Conservation (phyloP, 306 rosid species). For the Begonia peltatifolia region DNA sequence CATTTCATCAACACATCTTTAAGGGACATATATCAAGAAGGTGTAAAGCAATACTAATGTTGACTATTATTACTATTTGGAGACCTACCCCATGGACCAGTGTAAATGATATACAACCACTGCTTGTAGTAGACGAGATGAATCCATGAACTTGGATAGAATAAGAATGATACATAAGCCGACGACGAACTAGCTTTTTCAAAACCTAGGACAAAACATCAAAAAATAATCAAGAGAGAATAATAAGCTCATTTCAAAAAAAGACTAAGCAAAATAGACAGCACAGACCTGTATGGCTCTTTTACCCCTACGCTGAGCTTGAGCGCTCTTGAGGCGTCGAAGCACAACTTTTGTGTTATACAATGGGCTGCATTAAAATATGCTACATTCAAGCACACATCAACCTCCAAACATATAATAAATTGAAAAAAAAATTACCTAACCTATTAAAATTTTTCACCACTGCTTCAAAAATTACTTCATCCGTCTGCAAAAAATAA, state of each 20-base stretch:
- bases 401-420: constrained; percentile 9
- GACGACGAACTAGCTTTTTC: constrained; percentile 68
- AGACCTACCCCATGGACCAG: constrained; percentile 85
- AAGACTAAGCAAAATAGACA: no score
- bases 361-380: constrained; percentile 57
- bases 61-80: constrained; percentile 3
- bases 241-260: no score
- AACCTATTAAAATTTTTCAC: constrained; percentile 65
- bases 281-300: constrained; percentile 74
- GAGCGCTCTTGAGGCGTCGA: constrained; percentile 61
- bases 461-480: constrained; percentile 62
- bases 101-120: constrained; percentile 48
- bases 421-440: constrained; percentile 20
- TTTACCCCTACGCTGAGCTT: constrained; percentile 91
- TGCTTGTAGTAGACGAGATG: constrained; percentile 46
- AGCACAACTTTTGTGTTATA: constrained; percentile 68
- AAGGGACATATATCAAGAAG: no score
- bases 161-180: constrained; percentile 85
- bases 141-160: constrained; percentile 96
- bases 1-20: no score
- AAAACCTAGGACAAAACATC: constrained; percentile 31
- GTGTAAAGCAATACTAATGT: no score
- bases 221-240: no score
- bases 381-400: constrained; percentile 14
- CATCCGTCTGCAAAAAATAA: constrained; percentile 56